These are phyloP conservation scores for Copromyces sp. DNA, from an alignment of 495 filamentous ascomycete genomes.

Conservation along the genomic window DNA sequence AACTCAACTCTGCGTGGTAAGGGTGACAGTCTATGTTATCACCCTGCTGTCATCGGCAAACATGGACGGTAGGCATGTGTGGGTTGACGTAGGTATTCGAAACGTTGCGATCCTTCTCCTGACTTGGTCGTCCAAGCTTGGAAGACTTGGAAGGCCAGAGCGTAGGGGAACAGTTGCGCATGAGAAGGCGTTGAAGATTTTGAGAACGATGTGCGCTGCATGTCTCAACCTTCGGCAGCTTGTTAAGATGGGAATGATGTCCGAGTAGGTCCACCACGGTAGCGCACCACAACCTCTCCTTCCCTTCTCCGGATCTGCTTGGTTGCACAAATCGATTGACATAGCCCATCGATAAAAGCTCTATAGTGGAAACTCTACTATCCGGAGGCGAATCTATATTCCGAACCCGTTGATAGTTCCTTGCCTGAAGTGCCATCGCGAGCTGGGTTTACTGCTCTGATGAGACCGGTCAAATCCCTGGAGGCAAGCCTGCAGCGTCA, in stretches of 20 bases:
- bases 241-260: not conserved
- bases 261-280: not conserved
- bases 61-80: not conserved
- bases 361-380: not conserved
- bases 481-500: not conserved
- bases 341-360: not conserved
- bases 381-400: not conserved
- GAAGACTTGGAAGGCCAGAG: not conserved
- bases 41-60: not conserved
- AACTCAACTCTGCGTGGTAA: not conserved
- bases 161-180: not conserved
- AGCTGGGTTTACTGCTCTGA: not conserved
- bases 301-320: not conserved
- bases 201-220: not conserved
- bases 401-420: not conserved
- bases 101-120: not conserved
- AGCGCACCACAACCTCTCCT: not conserved
- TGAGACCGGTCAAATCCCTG: not conserved
- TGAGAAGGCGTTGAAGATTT: not conserved
- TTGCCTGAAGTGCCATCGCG: not conserved
- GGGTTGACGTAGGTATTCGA: not conserved
- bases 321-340: not conserved
- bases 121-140: not conserved
- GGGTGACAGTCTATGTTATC: not conserved
- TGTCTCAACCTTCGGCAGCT: not conserved